Percentiles rank a stretch among this genome's conserved stretches.
phyloP scores from a whole-genome alignment of 2,329 filamentous ascomycete species.

The Fusarium sp. region DNA sequence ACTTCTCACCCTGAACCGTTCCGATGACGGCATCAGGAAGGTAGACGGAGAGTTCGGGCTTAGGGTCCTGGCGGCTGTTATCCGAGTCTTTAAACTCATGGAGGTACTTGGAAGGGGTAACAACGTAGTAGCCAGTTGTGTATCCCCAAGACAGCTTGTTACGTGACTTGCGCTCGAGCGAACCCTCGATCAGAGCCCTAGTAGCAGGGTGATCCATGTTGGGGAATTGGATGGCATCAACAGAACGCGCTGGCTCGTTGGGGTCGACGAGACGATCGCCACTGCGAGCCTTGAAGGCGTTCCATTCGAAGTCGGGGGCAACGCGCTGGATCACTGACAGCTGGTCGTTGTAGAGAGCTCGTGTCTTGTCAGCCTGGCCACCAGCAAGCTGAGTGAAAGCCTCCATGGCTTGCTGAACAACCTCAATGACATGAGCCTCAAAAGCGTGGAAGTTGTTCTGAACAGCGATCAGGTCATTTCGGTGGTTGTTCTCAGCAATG shows the following conservation, averaged over 20 bases:
- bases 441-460: slow-evolving; percentile 91
- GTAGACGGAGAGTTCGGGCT: slow-evolving; percentile 89
- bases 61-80: slow-evolving; percentile 74
- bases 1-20: slow-evolving; percentile 78
- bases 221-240: slow-evolving; percentile 82
- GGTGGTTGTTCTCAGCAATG: slow-evolving; percentile 94
- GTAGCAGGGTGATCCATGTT: slow-evolving; percentile 88
- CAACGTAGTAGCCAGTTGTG: slow-evolving; percentile 86
- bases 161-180: slow-evolving; percentile 89
- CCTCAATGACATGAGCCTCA: slow-evolving; percentile 85
- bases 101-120: slow-evolving; percentile 87
- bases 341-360: slow-evolving; percentile 86
- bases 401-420: slow-evolving; percentile 83
- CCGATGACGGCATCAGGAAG: slow-evolving; percentile 90
- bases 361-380: slow-evolving; percentile 83
- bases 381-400: slow-evolving; percentile 85
- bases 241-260: slow-evolving; percentile 75
- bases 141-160: slow-evolving; percentile 84
- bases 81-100: slow-evolving; percentile 98
- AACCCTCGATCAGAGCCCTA: slow-evolving; percentile 86
- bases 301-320: slow-evolving; percentile 90
- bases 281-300: slow-evolving; percentile 80
- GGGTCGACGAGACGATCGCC: slow-evolving; percentile 81
- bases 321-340: slow-evolving; percentile 80
- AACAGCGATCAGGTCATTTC: slow-evolving; percentile 89